These are phyloP conservation scores for Nelumbo lutea DNA, from an alignment of 164 flowering plant species.

Conservation along the genomic window DNA sequence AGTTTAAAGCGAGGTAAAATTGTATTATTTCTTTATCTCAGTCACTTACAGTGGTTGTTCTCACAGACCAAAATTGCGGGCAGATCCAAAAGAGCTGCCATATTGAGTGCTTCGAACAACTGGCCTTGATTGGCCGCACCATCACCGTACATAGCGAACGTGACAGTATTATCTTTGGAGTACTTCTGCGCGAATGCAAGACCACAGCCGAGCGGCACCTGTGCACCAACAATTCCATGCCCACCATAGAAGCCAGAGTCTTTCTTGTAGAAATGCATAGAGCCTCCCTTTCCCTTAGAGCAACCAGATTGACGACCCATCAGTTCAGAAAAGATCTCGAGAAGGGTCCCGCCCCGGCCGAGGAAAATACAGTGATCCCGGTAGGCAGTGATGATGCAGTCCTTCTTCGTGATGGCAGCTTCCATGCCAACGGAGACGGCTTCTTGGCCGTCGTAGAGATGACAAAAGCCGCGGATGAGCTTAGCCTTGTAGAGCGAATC, in stretches of 20 bases:
- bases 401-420: constrained; percentile 62
- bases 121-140: constrained; percentile 87
- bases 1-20: neutral
- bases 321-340: constrained; percentile 50
- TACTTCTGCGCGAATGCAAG: constrained; percentile 72
- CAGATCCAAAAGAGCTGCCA: constrained; percentile 72
- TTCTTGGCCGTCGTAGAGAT: constrained; percentile 77
- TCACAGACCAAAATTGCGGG: constrained; percentile 78
- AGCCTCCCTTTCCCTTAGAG: constrained; percentile 72
- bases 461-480: constrained; percentile 60
- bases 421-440: constrained; percentile 76
- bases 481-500: constrained; percentile 54
- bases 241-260: constrained; percentile 62
- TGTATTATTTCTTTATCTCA: neutral
- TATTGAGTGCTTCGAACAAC: constrained; percentile 71
- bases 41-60: constrained; percentile 33
- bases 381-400: constrained; percentile 64
- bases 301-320: constrained; percentile 67
- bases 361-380: constrained; percentile 62
- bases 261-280: constrained; percentile 76
- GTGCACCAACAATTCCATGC: constrained; percentile 78
- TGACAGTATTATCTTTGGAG: constrained; percentile 48
- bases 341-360: constrained; percentile 58
- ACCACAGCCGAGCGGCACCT: constrained; percentile 61
- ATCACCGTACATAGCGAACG: constrained; percentile 67